phyloP scores from a whole-genome alignment of 2,329 filamentous ascomycete genomes.

The Boeremia exigua region DNA sequence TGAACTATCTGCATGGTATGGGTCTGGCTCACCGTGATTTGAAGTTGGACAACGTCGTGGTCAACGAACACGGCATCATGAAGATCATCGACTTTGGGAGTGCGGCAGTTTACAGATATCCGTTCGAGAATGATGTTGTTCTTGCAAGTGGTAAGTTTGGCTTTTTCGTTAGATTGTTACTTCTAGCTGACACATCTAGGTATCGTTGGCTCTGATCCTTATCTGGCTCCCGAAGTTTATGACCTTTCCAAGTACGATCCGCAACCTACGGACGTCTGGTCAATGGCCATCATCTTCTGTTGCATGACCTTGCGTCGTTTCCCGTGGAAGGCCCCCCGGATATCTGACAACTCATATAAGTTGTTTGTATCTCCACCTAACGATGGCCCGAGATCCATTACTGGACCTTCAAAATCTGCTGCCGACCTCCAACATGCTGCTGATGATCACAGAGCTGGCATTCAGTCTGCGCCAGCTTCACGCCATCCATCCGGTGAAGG shows the following conservation, averaged over 20 bases:
- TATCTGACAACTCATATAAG: constrained; percentile 93
- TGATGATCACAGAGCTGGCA: constrained; percentile 33
- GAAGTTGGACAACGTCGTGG: constrained; percentile 97
- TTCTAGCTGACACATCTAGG: constrained; percentile 54
- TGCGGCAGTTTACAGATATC: constrained; percentile 95
- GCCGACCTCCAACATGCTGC: constrained; percentile 47
- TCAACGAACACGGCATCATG: constrained; percentile 96
- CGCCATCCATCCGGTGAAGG: constrained; percentile 43
- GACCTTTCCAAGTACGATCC: constrained; percentile 93
- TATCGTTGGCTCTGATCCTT: constrained; percentile 88
- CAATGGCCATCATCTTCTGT: constrained; percentile 96
- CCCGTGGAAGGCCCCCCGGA: constrained; percentile 92
- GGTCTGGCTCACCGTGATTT: constrained; percentile 92
- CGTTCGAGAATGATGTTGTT: constrained; percentile 89
- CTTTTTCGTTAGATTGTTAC: not conserved
- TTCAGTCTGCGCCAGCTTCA: constrained; percentile 51
- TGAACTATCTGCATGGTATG: constrained; percentile 93
- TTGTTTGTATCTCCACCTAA: constrained; percentile 88
- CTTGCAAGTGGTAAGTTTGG: constrained; percentile 73
- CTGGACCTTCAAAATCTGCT: constrained; percentile 40
- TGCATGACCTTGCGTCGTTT: constrained; percentile 97
- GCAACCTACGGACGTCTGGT: constrained; percentile 95
- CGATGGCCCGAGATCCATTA: constrained; percentile 43
- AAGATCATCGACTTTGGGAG: constrained; percentile 99
- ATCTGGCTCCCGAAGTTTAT: constrained; percentile 95